Percentiles rank a stretch among this genome's conserved stretches.
Evolutionary conservation across 441 rosid genomes (phyloP).

Genomic region (Euphorbia schlechtendalii): DNA sequence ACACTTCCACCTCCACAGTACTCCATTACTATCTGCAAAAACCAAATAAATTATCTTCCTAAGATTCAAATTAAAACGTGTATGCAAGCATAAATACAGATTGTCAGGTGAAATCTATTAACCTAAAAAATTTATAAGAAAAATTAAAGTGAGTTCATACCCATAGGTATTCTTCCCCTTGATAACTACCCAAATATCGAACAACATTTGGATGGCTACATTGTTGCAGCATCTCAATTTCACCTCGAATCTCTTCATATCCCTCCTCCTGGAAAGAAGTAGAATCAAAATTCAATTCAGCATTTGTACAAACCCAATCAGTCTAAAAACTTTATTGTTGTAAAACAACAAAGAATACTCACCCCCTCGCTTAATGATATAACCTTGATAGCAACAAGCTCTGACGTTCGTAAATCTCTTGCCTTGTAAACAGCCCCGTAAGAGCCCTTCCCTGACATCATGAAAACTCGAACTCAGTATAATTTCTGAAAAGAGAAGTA

Average conservation of each 20-base stretch:
- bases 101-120: background rate
- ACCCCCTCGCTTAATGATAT: conserved; percentile 95
- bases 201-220: conserved; percentile 98
- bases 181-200: conserved; percentile 94
- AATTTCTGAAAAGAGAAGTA: background rate
- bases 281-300: conserved; percentile 16
- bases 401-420: conserved; percentile 89
- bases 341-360: conserved; percentile 21
- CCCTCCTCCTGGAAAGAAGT: conserved; percentile 78
- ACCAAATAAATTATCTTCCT: conserved; percentile 27
- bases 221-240: conserved; percentile 99
- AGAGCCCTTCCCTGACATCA: conserved; percentile 85
- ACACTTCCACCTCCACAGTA: conserved; percentile 99
- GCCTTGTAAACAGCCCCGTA: conserved; percentile 99
- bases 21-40: conserved; percentile 98
- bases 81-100: background rate
- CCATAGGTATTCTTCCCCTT: conserved; percentile 99
- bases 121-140: conserved; percentile 16
- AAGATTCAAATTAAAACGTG: background rate
- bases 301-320: conserved; percentile 14
- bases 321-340: background rate
- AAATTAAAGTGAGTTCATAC: conserved; percentile 54
- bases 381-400: conserved; percentile 96
- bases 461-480: conserved; percentile 14
- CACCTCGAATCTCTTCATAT: conserved; percentile 96